Evolutionary conservation across 2,329 filamentous ascomycete genomes (phyloP), one percentile per base, ranked within the genome.

Genomic region (Cercospora zeina): DNA sequence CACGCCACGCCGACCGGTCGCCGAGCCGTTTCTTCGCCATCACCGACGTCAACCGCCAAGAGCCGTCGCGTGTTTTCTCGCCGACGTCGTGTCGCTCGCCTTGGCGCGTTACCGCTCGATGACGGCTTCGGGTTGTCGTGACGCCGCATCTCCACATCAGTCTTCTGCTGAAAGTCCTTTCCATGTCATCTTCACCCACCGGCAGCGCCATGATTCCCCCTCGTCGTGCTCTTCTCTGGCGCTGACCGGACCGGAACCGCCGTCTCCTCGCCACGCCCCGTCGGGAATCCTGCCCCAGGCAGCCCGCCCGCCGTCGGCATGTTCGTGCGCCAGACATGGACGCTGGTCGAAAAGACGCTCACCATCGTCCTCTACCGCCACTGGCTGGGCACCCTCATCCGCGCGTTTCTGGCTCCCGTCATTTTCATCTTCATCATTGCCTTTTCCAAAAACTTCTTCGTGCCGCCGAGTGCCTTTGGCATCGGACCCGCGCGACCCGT

Each of bases 381-480:
- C 62, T 80, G 78, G 73, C 77, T 83, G 55, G 80, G 83, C 31
- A 85, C 83, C 1, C 74, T 80, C 21, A 74, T 85, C 8, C 79
- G 83, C 64, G 83, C 83, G 8, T 82, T 87, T 64, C 71, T 85
- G 59, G 77, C 84, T 8, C 84, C 84, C 0, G 79, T 85, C 27
- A 78, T 85, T 42, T 73, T 73, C 64, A 78, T 80, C 75, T 79
- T 79, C 71, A 77, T 77, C 68, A 83, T 83, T 51, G 79, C 79
- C 58, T 75, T 72, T 56, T 88, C 91, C 14, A 88, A 90, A 68
- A 93, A 93, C 73, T 85, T 96, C 65, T 93, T 96, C 70, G 84
- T 93, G 3, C 88, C 91, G 0, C 88, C 90, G 1, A 88, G 89
- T 0, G 78, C 82, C 2, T 96, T 83, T 70, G 93, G 93, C 49